phyloP scores from a whole-genome alignment of 805 yeast species.

The Candida nanaspora region DNA sequence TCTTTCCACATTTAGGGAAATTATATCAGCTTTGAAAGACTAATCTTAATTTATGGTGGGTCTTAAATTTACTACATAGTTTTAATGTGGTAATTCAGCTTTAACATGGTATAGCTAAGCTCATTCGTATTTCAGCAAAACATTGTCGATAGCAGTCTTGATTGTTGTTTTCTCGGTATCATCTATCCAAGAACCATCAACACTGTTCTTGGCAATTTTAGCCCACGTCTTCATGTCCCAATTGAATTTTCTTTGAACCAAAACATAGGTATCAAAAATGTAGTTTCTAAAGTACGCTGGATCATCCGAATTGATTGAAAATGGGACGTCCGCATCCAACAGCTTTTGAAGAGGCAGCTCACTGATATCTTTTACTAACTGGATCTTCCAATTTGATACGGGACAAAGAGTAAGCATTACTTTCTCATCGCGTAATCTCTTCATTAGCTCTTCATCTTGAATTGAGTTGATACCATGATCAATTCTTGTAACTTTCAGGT shows the following conservation, averaged over 20 bases:
- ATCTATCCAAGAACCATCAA: slow-evolving; percentile 67
- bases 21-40: too few species aligned
- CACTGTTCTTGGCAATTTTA: slow-evolving; percentile 54
- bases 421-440: slow-evolving; percentile 46
- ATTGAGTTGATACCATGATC: slow-evolving; percentile 75
- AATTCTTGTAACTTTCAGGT: slow-evolving; percentile 57
- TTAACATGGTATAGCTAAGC: not conserved
- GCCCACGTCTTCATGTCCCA: slow-evolving; percentile 59
- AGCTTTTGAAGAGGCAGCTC: slow-evolving; percentile 61
- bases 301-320: slow-evolving; percentile 72
- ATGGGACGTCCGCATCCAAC: slow-evolving; percentile 56
- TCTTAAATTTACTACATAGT: too few species aligned
- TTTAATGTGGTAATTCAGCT: too few species aligned
- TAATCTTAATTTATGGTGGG: too few species aligned
- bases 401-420: slow-evolving; percentile 71
- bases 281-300: slow-evolving; percentile 84
- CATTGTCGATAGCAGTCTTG: slow-evolving; percentile 30
- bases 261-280: slow-evolving; percentile 65
- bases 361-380: slow-evolving; percentile 59
- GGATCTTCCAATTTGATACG: slow-evolving; percentile 65
- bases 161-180: slow-evolving; percentile 43
- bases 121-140: slow-evolving; percentile 10
- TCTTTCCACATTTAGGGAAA: too few species aligned
- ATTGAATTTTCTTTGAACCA: slow-evolving; percentile 59
- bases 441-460: slow-evolving; percentile 45